Evolutionary conservation across 345 rosid genomes (phyloP).

Genomic region (Arabis hirsuta): DNA sequence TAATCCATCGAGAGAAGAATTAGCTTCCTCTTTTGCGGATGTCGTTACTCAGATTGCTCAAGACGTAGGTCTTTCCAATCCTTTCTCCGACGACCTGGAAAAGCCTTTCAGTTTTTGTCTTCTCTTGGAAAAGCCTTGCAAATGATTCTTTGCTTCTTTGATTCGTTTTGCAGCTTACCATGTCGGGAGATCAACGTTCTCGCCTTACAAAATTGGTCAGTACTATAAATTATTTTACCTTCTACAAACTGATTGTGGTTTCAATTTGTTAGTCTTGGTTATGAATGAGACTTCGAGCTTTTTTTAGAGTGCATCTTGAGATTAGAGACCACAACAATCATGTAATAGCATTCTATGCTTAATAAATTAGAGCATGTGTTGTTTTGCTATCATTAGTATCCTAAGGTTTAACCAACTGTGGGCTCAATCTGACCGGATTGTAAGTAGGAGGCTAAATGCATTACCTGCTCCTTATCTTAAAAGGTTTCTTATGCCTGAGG

Average conservation of each 20-base stretch:
- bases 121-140: constrained; percentile 10
- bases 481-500: constrained; percentile 12
- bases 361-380: constrained; percentile 12
- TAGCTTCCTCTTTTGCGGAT: constrained; percentile 78
- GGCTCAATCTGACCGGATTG: constrained; percentile 9
- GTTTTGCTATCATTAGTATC: constrained; percentile 28
- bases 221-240: constrained; percentile 26
- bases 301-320: constrained; percentile 15
- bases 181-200: constrained; percentile 79
- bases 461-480: constrained; percentile 5
- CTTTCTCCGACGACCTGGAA: neutral
- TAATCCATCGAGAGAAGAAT: constrained; percentile 53
- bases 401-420: constrained; percentile 1
- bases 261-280: constrained; percentile 12
- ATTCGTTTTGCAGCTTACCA: constrained; percentile 67
- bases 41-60: constrained; percentile 90
- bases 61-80: constrained; percentile 58
- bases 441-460: constrained; percentile 2
- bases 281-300: neutral
- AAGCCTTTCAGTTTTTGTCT: neutral
- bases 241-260: neutral
- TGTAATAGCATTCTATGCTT: neutral
- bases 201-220: constrained; percentile 91
- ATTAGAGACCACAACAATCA: constrained; percentile 3
- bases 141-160: constrained; percentile 6